Evolutionary conservation across 139 green algal species (phyloP), one percentile per base, ranked within the genome.

Genomic region (Asterochloris sp.): DNA sequence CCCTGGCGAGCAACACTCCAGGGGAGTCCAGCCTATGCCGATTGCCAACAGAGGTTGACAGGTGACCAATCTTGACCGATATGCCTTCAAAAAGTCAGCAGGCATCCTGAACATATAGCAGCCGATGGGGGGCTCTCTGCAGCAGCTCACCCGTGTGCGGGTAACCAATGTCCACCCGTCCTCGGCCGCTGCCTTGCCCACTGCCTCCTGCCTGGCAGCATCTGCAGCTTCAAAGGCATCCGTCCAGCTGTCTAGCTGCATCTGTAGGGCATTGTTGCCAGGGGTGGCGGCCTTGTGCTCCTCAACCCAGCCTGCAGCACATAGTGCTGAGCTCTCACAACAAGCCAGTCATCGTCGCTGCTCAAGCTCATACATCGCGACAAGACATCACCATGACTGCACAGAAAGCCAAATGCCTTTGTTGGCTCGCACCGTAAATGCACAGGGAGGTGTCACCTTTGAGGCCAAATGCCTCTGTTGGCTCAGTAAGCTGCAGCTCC

Each of bases 141-240:
- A 73, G 60, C 26, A 75, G 73, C 78, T 64, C 16, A 83, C 79
- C 79, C 79, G 24, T 61, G 63, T 73, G 13, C 73, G 63, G 29
- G 69, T 83, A n/a, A 96, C 93, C 61, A 96, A 90, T 1, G 93
- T 96, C 93, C 93, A 96, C 14, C 93, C 93, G 62, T 96, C 92
- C 23, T 90, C 92, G 54, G 78, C 86, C 81, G 88, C 91, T 85
- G 75, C 88, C 85, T 47, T 76, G 78, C 86, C 81, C 79, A 86
- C 86, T 68, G 80, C 74, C 28, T 85, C 80, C 13, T 68, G 82
- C 78, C 83, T 74, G 12, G 61, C 29, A 76, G 84, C 87, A 79
- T 94, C 89, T 29, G 85, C 85, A 29, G 76, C 88, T 66, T 96
- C 93, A 86, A 88, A 90, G 10, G 84, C 76, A 17, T 87, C 90